Percentiles rank a stretch among this genome's conserved stretches.
Conservation (phyloP, 306 rosid genomes). For the Rosa rugosa region DNA sequence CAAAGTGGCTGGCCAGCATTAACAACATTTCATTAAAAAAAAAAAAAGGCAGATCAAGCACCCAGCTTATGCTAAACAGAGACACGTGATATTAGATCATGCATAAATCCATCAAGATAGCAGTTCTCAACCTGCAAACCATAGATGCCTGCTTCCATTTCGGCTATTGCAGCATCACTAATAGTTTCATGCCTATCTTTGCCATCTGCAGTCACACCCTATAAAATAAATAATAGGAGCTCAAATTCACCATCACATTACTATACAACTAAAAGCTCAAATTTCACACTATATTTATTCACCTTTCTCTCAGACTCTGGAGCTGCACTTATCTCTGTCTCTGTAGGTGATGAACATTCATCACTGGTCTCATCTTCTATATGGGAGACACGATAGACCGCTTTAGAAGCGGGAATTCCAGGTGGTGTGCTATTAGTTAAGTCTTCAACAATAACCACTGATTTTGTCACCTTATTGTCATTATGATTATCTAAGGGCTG, state of each 20-base stretch:
- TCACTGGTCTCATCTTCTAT: constrained; percentile 42
- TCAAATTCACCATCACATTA: constrained; percentile 17
- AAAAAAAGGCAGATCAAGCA: constrained; percentile 10
- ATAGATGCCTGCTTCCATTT: constrained; percentile 65
- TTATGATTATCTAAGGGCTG: constrained; percentile 21
- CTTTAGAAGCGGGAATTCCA: constrained; percentile 40
- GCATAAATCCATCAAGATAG: constrained; percentile 22
- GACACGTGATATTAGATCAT: not conserved
- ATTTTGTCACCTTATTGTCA: constrained; percentile 28
- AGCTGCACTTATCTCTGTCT: constrained; percentile 31
- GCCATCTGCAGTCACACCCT: constrained; percentile 45
- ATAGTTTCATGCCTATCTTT: constrained; percentile 35
- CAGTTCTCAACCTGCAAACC: constrained; percentile 77
- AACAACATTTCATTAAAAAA: not conserved
- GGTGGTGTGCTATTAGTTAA: constrained; percentile 36
- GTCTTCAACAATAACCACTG: constrained; percentile 37
- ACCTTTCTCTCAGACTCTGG: constrained; percentile 54
- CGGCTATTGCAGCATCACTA: constrained; percentile 52
- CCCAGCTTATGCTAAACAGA: constrained; percentile 18
- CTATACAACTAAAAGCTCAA: constrained; percentile 20
- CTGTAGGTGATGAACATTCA: constrained; percentile 39
- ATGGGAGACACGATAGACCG: constrained; percentile 41
- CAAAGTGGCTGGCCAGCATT: not conserved
- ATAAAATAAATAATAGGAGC: constrained; percentile 28
- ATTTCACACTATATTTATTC: constrained; percentile 26